These are phyloP conservation scores for Quercus berberidifolia DNA, from an alignment of 306 rosid species.

Conservation along the genomic window DNA sequence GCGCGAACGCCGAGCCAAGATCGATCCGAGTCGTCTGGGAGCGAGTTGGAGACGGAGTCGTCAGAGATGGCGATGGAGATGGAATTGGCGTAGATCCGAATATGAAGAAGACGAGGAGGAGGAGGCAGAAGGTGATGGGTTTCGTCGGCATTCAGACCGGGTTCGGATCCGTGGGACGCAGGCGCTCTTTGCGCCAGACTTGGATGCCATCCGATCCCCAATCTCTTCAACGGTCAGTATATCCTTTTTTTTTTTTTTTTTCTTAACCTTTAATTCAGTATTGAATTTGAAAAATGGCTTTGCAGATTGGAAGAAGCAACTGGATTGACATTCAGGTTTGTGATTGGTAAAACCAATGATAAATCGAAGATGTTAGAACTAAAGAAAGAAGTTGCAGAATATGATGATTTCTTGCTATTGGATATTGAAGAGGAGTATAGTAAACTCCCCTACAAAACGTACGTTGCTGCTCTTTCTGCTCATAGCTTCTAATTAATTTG, in stretches of 20 bases:
- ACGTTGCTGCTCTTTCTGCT: conserved; percentile 25
- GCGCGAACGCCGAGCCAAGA: conserved; percentile 36
- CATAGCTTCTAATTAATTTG: not conserved
- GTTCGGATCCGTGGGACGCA: conserved; percentile 72
- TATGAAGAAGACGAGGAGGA: too few species aligned
- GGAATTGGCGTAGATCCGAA: not conserved
- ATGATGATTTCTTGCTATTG: conserved; percentile 80
- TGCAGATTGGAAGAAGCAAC: conserved; percentile 97
- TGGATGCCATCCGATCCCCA: conserved; percentile 92
- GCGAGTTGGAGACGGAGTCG: conserved; percentile 12
- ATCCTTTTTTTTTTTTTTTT: not conserved
- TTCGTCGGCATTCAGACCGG: conserved; percentile 93
- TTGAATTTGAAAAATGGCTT: not conserved
- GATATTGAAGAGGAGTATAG: conserved; percentile 99
- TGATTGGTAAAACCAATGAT: conserved; percentile 76
- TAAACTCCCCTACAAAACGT: conserved; percentile 99
- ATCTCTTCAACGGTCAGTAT: conserved; percentile 62
- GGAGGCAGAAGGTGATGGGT: conserved; percentile 73
- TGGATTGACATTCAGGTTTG: conserved; percentile 88
- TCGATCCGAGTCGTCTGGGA: conserved; percentile 85
- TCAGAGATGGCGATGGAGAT: not conserved
- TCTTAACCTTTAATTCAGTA: not conserved
- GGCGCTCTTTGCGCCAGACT: conserved; percentile 70
- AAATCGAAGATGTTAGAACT: conserved; percentile 69
- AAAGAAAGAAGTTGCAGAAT: conserved; percentile 58